A percentile compares a stretch with the other conserved stretches of the same genome.
Conservation (phyloP, 345 rosid genomes). For the Camelina sativa region DNA sequence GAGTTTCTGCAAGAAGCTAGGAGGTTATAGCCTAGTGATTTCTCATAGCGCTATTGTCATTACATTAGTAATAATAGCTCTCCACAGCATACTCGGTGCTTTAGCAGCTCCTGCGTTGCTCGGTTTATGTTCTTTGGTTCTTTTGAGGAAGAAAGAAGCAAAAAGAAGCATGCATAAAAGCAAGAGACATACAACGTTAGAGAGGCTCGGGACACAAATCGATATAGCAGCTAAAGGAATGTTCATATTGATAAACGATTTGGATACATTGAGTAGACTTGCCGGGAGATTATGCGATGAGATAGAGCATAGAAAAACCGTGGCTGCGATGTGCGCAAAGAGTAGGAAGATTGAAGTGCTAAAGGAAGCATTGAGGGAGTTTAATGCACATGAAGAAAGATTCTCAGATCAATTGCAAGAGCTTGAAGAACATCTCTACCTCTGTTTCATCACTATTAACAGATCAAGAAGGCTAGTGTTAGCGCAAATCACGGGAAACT, state of each 20-base stretch:
- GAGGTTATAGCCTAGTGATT: constrained; percentile 51
- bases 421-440: constrained; percentile 70
- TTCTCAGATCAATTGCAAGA: constrained; percentile 76
- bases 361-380: constrained; percentile 65
- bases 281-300: constrained; percentile 66
- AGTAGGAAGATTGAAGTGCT: constrained; percentile 57
- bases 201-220: constrained; percentile 59
- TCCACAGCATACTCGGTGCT: constrained; percentile 69
- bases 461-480: constrained; percentile 70
- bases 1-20: constrained; percentile 53
- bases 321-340: constrained; percentile 60
- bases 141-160: constrained; percentile 52
- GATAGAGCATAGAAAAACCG: constrained; percentile 61
- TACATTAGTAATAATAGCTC: constrained; percentile 54
- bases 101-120: constrained; percentile 63
- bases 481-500: constrained; percentile 47
- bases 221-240: constrained; percentile 79
- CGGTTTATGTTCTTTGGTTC: constrained; percentile 45
- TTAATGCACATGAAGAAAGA: constrained; percentile 48
- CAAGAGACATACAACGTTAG: constrained; percentile 39
- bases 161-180: constrained; percentile 25
- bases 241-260: constrained; percentile 74
- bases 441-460: constrained; percentile 79
- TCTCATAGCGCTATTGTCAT: constrained; percentile 51
- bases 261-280: constrained; percentile 69